Conservation (phyloP, 169 alveolate species). For the Plasmodium relictum region DNA sequence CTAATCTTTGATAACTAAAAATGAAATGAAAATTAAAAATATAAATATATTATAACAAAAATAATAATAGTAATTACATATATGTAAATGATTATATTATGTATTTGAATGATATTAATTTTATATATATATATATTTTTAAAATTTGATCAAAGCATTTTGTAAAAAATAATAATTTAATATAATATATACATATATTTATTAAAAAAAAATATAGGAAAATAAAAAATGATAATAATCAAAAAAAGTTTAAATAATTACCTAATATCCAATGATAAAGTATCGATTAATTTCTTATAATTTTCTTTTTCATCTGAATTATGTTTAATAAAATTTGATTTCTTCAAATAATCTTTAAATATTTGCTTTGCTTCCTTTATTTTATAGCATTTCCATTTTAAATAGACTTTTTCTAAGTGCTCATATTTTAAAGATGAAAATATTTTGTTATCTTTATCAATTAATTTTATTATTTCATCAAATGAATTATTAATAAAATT, state of each 20-base stretch:
- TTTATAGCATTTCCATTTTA: slow-evolving; percentile 33
- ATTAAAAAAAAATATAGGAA: no score
- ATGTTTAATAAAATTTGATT: slow-evolving; percentile 48
- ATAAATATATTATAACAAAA: neutral
- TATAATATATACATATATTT: neutral
- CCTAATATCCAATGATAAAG: slow-evolving; percentile 39
- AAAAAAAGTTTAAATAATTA: no score
- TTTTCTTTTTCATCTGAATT: slow-evolving; percentile 24
- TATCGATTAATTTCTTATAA: neutral
- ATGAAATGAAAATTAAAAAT: neutral
- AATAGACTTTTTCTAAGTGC: slow-evolving; percentile 12
- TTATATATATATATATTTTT: slow-evolving; percentile 9
- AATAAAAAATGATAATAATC: no score
- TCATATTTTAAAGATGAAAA: slow-evolving; percentile 9
- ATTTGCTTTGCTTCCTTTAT: slow-evolving; percentile 56
- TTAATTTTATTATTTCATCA: slow-evolving; percentile 16
- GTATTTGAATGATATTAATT: neutral
- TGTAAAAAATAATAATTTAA: no score
- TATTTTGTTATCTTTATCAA: slow-evolving; percentile 22
- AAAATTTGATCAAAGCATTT: neutral
- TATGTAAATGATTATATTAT: no score
- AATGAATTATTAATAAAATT: slow-evolving; percentile 33
- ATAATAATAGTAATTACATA: neutral
- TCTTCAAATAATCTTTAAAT: slow-evolving; percentile 21
- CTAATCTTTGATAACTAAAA: slow-evolving; percentile 80